These are phyloP conservation scores for Hemisphaericaspora xylofermentans DNA, from an alignment of 1,139 yeast genomes.

Conservation along the genomic window DNA sequence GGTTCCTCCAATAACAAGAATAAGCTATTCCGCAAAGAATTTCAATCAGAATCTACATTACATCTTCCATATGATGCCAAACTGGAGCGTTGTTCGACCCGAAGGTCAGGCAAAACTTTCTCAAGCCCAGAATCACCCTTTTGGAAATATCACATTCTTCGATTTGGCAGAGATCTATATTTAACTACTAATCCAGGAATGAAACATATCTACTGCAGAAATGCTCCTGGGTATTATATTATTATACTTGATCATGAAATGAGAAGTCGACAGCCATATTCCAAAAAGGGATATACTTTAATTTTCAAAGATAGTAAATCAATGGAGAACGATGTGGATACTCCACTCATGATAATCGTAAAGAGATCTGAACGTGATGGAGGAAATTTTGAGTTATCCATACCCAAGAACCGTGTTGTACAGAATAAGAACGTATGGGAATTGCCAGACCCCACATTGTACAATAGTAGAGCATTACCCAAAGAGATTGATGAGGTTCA, in stretches of 20 bases:
- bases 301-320: slow-evolving; percentile 32
- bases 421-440: slow-evolving; percentile 7
- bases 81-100: background rate
- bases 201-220: slow-evolving; percentile 53
- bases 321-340: slow-evolving; percentile 20
- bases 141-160: slow-evolving; percentile 62
- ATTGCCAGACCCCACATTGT: slow-evolving; percentile 14
- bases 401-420: slow-evolving; percentile 11
- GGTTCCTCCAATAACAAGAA: background rate
- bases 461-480: slow-evolving; percentile 31
- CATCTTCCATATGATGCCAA: background rate
- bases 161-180: slow-evolving; percentile 50
- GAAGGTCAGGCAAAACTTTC: background rate
- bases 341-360: slow-evolving; percentile 32
- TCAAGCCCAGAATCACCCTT: slow-evolving; percentile 27
- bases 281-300: slow-evolving; percentile 29
- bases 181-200: slow-evolving; percentile 60
- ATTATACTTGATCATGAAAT: slow-evolving; percentile 18
- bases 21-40: background rate
- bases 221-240: slow-evolving; percentile 58
- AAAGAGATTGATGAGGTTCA: slow-evolving; percentile 23
- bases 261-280: slow-evolving; percentile 8
- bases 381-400: slow-evolving; percentile 31
- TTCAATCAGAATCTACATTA: background rate
- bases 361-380: slow-evolving; percentile 28